Conservation (phyloP, 306 rosid species). For the Malus fusca region DNA sequence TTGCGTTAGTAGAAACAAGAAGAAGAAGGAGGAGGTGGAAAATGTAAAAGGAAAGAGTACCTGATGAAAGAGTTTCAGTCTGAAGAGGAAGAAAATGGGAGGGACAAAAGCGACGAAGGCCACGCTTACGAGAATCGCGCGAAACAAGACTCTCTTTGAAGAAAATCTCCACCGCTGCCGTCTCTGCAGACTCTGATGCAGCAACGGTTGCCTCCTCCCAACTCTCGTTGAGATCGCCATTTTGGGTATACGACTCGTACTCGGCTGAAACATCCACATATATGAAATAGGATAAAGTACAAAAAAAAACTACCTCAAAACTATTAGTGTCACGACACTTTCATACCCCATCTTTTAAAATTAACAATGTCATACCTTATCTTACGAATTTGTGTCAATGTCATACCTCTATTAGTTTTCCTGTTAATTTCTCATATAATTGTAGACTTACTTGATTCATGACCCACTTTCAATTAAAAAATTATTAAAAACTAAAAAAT, state of each 20-base stretch:
- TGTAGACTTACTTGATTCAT: no score
- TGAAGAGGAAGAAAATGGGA: conserved; percentile 68
- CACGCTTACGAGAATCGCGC: conserved; percentile 35
- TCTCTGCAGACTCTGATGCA: not conserved
- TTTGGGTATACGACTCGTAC: not conserved
- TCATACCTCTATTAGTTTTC: no score
- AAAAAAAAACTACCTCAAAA: no score
- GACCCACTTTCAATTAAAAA: no score
- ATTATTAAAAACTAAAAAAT: no score
- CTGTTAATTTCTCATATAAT: no score
- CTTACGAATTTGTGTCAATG: no score
- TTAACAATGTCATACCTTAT: no score
- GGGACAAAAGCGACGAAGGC: conserved; percentile 51
- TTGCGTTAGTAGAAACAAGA: not conserved
- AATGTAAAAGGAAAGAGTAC: conserved; percentile 8
- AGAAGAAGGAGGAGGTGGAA: not conserved
- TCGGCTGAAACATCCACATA: not conserved
- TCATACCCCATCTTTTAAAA: no score
- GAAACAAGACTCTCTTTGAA: conserved; percentile 26
- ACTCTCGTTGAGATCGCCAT: conserved; percentile 20
- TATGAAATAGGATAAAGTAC: no score
- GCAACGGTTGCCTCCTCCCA: conserved; percentile 25
- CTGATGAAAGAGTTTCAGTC: conserved; percentile 47
- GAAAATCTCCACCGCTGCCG: conserved; percentile 19
- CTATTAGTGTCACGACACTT: no score